A percentile compares a stretch with the other conserved stretches of the same genome.
Evolutionary conservation across 106 monocot genomes (phyloP).

Genomic region (Dioscorea dumetorum): DNA sequence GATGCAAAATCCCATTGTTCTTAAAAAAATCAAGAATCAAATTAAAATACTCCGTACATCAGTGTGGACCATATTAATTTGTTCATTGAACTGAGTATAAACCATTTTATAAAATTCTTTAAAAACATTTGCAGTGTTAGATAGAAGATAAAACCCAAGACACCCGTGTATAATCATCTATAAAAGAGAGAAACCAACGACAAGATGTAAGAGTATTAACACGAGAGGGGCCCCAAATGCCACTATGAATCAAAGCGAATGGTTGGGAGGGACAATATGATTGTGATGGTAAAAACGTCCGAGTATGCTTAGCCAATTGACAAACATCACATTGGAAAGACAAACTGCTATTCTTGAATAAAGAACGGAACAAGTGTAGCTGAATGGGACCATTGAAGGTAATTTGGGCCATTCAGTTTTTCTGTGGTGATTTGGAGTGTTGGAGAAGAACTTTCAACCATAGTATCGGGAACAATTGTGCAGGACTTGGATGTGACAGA

Average conservation of each 20-base stretch:
- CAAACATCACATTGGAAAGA: not conserved
- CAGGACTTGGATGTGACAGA: no score
- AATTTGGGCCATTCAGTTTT: no score
- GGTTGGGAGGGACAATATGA: not conserved
- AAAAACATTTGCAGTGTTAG: not conserved
- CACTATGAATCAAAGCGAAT: not conserved
- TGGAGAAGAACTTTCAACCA: no score
- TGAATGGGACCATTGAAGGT: no score
- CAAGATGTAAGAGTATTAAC: not conserved
- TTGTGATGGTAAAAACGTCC: not conserved
- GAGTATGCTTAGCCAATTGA: not conserved
- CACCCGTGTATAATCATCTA: not conserved
- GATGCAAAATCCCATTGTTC: not conserved
- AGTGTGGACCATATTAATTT: not conserved
- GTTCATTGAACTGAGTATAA: not conserved
- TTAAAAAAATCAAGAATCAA: not conserved
- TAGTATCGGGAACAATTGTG: no score
- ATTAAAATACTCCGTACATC: not conserved
- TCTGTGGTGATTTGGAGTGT: no score
- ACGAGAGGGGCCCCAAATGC: not conserved
- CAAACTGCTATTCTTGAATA: not conserved
- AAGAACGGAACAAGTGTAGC: not conserved
- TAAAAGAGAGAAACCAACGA: not conserved
- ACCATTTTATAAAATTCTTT: not conserved
- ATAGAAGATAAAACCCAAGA: not conserved